Evolutionary conservation across 1,284 basidiomycete species (phyloP).

Genomic region (Vanrija sp.): DNA sequence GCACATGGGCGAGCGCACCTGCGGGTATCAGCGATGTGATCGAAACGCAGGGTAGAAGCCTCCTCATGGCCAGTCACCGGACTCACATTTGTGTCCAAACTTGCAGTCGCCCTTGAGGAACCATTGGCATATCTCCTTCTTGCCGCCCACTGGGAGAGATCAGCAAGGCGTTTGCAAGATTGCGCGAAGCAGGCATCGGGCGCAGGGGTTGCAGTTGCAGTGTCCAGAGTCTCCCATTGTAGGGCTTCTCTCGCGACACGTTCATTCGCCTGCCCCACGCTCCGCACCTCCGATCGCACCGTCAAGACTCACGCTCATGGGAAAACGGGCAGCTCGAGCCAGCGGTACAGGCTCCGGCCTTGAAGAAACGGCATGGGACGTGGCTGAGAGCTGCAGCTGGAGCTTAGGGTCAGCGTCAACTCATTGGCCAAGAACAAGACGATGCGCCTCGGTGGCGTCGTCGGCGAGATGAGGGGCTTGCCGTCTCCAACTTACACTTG

Average conservation of each 20-base stretch:
- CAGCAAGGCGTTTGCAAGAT: conserved; percentile 4
- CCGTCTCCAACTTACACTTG: conserved; percentile 7
- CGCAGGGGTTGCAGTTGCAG: too few species aligned
- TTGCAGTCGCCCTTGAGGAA: conserved; percentile 83
- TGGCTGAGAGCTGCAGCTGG: conserved; percentile 62
- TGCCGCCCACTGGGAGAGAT: conserved; percentile 58
- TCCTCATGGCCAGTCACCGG: background rate
- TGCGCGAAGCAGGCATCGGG: too few species aligned
- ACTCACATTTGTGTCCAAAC: conserved; percentile 87
- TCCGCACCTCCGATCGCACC: too few species aligned
- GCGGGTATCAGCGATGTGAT: conserved; percentile 6
- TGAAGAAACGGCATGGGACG: conserved; percentile 98
- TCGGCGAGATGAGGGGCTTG: too few species aligned
- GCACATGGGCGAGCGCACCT: conserved; percentile 79
- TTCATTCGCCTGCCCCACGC: too few species aligned
- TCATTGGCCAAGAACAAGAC: background rate
- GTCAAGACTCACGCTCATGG: conserved; percentile 53
- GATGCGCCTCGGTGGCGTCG: too few species aligned
- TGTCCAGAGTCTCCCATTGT: too few species aligned
- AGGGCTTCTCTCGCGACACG: too few species aligned
- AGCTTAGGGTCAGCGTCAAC: background rate
- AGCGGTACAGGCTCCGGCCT: conserved; percentile 86
- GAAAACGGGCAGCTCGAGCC: conserved; percentile 95
- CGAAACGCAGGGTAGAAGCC: background rate
- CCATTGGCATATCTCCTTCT: conserved; percentile 92